These are phyloP conservation scores for Helianthus annuus DNA, from an alignment of 129 eudicot species.

Conservation along the genomic window HanXRQr2.0-SUNRISE NC_035441.2:146051691-146052190, in stretches of 20 bases:
- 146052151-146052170: too few relatives aligned
- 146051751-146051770: constrained; percentile 49
- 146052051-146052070: constrained; percentile 9
- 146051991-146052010: constrained; percentile 97
- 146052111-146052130: too few relatives aligned
- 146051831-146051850: neutral
- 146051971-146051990: constrained; percentile 61
- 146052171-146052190: too few relatives aligned
- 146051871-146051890: neutral
- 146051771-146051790: constrained; percentile 72
- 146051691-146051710: neutral
- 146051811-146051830: constrained; percentile 89
- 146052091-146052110: too few relatives aligned
- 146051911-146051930: neutral
- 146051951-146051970: neutral
- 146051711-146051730: constrained; percentile 4
- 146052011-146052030: neutral
- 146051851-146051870: constrained; percentile 5
- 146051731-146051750: constrained; percentile 12
- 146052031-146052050: neutral
- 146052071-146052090: too few relatives aligned
- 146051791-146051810: constrained; percentile 80
- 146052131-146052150: too few relatives aligned
- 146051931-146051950: constrained; percentile 21
- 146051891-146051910: constrained; percentile 10